Base-by-base conservation (phyloP, 1,284 basidiomycete genomes). In the Quambalaria eucalypti region DNA sequence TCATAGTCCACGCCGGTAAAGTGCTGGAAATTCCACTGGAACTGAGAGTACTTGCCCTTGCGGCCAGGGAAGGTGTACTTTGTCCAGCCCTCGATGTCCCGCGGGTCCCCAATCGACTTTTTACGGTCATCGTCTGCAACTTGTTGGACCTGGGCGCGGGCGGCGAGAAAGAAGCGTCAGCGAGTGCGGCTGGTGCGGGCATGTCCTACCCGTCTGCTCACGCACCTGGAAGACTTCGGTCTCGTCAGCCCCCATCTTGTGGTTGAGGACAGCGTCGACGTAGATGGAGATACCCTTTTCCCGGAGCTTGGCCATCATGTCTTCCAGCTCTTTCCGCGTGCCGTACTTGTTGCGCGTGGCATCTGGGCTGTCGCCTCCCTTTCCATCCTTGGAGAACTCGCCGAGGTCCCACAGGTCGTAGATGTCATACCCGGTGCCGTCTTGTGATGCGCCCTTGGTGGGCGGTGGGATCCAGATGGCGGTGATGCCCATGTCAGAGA, bases 1-100 rank as follows among this genome's bases (percentile, higher is more conserved):
- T 96, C 90, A 81, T 84, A 95, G 71, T 96, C 92, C 14, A 93
- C 79, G 6, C 91, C 91, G 81, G 69, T 65, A 21, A 68, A 67
- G 50, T 68, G 62, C 40, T 68, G 59, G 51, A 60, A 73, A 49
- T 66, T 66, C 79, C 79, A 83, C 61, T 81, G 79, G 69, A 83
- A 72, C 19, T 74, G 57, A 12, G 78, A 80, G 69, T 82, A 79
- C 64, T 88, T 86, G 57, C 82, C 83, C 12, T 80, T 81, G 75
- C 92, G 80, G 30, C 85, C 87, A 6, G 83, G 79, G 74, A 91
- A 96, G 62, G 87, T 84, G 73, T 88, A 96, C 0, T 80, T 83
- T 25, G 73, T 69, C 64, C 66, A 69, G 28, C 64, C 67, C 39
- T 69, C 51, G 39, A 69, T 69, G 48, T 69, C 66, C 38, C 61